These are phyloP conservation scores for Plectosphaerella sp. DNA, from an alignment of 2,329 filamentous ascomycete species.

Conservation along the genomic window DNA sequence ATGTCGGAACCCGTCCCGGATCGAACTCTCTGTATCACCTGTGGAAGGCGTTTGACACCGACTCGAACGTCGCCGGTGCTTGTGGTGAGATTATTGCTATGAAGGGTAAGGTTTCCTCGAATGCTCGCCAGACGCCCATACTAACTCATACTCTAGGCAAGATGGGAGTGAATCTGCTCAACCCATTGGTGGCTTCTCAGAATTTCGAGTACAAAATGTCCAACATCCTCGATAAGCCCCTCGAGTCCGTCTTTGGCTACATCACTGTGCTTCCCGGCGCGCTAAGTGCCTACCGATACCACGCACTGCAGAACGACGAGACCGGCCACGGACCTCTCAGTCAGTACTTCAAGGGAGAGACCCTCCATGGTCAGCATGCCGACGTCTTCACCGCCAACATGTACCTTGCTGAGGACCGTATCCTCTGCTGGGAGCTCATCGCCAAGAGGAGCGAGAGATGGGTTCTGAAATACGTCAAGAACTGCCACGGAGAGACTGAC, in stretches of 20 bases:
- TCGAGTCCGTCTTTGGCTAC: constrained; percentile 96
- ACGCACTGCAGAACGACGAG: constrained; percentile 93
- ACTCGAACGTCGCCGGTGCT: constrained; percentile 94
- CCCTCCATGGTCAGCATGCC: constrained; percentile 89
- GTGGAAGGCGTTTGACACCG: constrained; percentile 98
- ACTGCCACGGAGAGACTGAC: constrained; percentile 94
- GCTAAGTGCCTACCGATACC: constrained; percentile 90
- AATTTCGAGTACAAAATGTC: constrained; percentile 99
- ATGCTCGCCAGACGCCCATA: too few relatives aligned
- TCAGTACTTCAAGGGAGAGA: constrained; percentile 99
- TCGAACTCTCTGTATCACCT: constrained; percentile 91
- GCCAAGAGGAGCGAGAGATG: constrained; percentile 92
- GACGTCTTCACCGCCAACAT: constrained; percentile 98
- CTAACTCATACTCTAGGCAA: constrained; percentile 47
- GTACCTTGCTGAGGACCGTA: constrained; percentile 98
- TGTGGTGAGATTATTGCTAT: constrained; percentile 98
- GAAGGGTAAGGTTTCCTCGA: too few relatives aligned
- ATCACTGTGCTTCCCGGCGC: constrained; percentile 96
- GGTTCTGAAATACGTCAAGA: constrained; percentile 98
- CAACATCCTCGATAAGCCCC: constrained; percentile 94
- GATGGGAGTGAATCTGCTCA: constrained; percentile 76
- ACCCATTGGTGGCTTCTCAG: constrained; percentile 91
- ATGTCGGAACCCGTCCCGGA: constrained; percentile 91
- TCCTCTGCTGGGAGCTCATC: constrained; percentile 93
- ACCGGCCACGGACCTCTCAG: constrained; percentile 92